These are phyloP conservation scores for Arthrobotrys megalospora DNA, from an alignment of 2,329 filamentous ascomycete species.

Conservation along the genomic window DNA sequence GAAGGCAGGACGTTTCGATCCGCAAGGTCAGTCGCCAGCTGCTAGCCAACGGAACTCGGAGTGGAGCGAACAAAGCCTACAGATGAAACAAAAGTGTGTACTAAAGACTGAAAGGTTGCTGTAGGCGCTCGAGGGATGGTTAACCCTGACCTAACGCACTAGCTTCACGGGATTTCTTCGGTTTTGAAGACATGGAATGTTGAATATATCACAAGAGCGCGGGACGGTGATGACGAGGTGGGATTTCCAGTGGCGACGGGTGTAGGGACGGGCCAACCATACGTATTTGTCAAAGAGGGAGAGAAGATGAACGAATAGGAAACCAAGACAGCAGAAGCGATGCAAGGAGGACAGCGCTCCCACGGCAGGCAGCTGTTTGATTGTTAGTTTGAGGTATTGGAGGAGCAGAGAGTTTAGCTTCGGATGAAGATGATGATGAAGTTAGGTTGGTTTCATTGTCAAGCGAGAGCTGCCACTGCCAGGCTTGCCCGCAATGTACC, in stretches of 20 bases:
- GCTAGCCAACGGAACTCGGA: neutral
- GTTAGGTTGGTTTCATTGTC: neutral
- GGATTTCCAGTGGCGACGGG: conserved; percentile 10
- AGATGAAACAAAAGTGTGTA: conserved; percentile 3
- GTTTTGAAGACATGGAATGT: conserved; percentile 55
- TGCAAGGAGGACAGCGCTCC: neutral
- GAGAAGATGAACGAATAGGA: conserved; percentile 14
- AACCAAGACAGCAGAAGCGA: neutral
- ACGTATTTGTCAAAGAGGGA: conserved; percentile 29
- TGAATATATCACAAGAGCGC: conserved; percentile 10
- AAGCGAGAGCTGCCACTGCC: conserved; percentile 8
- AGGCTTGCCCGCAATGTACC: too few relatives aligned
- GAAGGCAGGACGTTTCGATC: neutral
- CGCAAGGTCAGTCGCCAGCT: conserved; percentile 25
- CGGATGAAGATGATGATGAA: neutral
- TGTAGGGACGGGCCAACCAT: conserved; percentile 15
- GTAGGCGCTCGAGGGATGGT: conserved; percentile 16
- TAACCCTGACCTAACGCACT: conserved; percentile 59
- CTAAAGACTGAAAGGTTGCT: neutral
- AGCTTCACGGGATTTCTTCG: conserved; percentile 40
- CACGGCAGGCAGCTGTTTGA: neutral
- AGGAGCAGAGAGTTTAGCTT: neutral
- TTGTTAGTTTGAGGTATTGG: neutral
- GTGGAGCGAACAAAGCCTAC: conserved; percentile 27
- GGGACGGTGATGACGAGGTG: conserved; percentile 2